These are phyloP conservation scores for Chenopodium suecicum DNA, from an alignment of 148 eudicot species.

Conservation along the genomic window DNA sequence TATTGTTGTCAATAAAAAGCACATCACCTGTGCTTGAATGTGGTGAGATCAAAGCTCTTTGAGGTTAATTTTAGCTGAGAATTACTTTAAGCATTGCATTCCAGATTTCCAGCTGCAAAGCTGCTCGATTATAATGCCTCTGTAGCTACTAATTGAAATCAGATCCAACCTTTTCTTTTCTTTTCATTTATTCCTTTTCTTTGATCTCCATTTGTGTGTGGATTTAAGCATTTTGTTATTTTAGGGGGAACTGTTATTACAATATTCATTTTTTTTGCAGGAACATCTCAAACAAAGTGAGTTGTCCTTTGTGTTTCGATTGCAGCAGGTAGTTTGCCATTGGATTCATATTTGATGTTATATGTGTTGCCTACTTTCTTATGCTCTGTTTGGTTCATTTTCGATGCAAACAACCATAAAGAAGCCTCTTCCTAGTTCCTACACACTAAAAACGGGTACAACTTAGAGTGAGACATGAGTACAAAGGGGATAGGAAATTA, in stretches of 20 bases:
- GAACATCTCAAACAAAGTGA: slow-evolving; percentile 72
- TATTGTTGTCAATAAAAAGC: not conserved
- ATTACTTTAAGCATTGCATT: not conserved
- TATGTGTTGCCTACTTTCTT: not conserved
- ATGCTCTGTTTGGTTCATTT: not conserved
- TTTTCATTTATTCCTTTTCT: no score
- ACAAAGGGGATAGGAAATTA: not conserved
- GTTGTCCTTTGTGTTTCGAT: slow-evolving; percentile 67
- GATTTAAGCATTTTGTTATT: not conserved
- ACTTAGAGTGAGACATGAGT: not conserved
- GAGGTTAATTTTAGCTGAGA: not conserved
- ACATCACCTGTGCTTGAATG: not conserved
- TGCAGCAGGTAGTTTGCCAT: slow-evolving; percentile 62
- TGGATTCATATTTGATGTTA: not conserved
- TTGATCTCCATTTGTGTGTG: no score
- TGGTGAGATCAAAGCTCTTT: not conserved
- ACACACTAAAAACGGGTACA: not conserved
- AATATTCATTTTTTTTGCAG: slow-evolving; percentile 40
- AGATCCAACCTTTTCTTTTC: no score
- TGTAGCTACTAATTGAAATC: no score
- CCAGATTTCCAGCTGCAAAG: not conserved
- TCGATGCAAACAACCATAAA: not conserved
- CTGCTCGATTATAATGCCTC: not conserved
- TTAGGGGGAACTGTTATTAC: not conserved
- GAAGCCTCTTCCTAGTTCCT: not conserved